Conservation (phyloP, 1,284 basidiomycete species). For the Hortiboletus rubellus region DNA sequence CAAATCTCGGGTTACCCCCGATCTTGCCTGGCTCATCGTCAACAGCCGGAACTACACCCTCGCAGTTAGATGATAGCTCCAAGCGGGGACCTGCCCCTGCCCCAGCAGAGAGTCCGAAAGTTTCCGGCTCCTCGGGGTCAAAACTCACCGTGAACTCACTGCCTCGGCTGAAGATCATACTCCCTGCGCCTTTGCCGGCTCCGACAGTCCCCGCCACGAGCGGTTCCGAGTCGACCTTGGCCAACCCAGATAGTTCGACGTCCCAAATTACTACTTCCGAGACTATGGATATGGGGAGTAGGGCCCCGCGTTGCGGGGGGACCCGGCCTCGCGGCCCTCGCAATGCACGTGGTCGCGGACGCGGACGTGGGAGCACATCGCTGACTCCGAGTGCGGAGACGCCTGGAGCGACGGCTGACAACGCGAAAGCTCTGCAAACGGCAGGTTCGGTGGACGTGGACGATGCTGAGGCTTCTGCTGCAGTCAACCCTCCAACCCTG, state of each 20-base stretch:
- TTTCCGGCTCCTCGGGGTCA: background rate
- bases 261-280: background rate
- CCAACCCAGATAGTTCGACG: background rate
- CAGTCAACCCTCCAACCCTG: background rate
- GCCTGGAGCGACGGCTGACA: background rate
- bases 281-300: background rate
- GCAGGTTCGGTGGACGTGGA: background rate
- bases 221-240: background rate
- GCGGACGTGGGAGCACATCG: background rate
- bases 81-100: background rate
- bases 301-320: background rate
- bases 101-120: background rate
- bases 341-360: background rate
- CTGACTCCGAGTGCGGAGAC: background rate
- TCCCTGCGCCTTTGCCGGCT: background rate
- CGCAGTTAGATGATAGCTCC: background rate
- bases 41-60: background rate
- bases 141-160: background rate
- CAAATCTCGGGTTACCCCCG: constrained; percentile 13
- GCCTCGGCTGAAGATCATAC: background rate
- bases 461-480: background rate
- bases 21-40: background rate
- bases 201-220: background rate
- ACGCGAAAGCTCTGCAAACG: no score
- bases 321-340: background rate